Percentiles rank a stretch among this genome's conserved stretches.
Evolutionary conservation across 2,329 filamentous ascomycete genomes (phyloP).

Genomic region (Epichloe aotearoae): DNA sequence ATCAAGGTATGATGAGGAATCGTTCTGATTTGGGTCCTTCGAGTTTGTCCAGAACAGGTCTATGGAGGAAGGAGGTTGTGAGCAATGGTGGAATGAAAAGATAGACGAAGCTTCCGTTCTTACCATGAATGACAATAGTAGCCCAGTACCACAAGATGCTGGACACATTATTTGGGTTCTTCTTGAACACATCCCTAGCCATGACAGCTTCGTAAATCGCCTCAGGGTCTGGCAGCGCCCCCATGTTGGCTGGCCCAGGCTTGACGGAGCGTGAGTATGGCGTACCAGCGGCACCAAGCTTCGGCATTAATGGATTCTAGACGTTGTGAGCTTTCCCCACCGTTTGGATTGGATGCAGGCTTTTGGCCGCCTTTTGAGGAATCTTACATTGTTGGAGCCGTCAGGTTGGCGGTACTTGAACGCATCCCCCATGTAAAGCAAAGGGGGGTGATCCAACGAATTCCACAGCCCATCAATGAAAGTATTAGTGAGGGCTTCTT

Average conservation of each 20-base stretch:
- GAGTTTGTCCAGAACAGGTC: constrained; percentile 61
- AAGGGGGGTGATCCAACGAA: constrained; percentile 61
- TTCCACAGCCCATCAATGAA: constrained; percentile 61
- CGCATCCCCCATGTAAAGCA: constrained; percentile 49
- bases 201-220: constrained; percentile 51
- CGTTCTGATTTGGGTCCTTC: constrained; percentile 43
- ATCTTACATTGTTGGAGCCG: constrained; percentile 50
- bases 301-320: constrained; percentile 50
- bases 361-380: neutral
- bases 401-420: constrained; percentile 56
- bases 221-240: constrained; percentile 53
- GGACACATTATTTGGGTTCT: constrained; percentile 59
- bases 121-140: constrained; percentile 59
- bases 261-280: constrained; percentile 53
- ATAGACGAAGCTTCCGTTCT: constrained; percentile 5
- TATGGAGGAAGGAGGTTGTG: neutral
- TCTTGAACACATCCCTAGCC: constrained; percentile 34
- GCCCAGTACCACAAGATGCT: constrained; percentile 62
- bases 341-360: neutral
- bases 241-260: constrained; percentile 44
- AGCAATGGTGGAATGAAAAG: neutral
- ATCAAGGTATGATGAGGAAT: constrained; percentile 61
- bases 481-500: constrained; percentile 49
- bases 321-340: neutral
- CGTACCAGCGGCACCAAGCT: constrained; percentile 53